Base-by-base conservation (phyloP, 2,329 filamentous ascomycete genomes). In the Nakataea oryzae region DNA sequence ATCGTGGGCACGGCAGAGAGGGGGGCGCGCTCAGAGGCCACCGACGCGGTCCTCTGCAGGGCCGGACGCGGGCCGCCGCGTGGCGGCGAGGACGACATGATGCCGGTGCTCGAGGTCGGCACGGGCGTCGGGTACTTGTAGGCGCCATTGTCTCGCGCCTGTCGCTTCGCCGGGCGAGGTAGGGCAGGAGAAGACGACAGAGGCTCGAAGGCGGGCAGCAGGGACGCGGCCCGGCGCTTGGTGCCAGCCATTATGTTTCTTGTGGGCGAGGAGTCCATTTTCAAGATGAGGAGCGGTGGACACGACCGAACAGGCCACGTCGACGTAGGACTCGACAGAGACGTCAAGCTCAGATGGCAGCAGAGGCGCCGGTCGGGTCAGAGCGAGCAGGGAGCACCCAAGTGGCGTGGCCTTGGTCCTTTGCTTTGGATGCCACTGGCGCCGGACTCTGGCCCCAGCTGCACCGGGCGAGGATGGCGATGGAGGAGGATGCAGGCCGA, bases 71-170 rank as follows among this genome's bases (percentile, higher is more conserved):
- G 72, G 65, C 73, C 76, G 69, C 74, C 76, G 69, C 73, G 81
- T 63, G 89, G 87, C 58, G 93, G 93, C 62, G 93, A 96, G 58
- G 91, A 96, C 50, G 90, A 91, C 67, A 96, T 79, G 69, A 97
- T 91, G 70, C 90, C 91, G 57, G 93, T 96, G 67, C 91, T 96
- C 3, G 95, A 97, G 5, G 93, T 97, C 26, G 93, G 93, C 64
- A 96, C 84, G 1, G 95, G 95, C 3, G 95, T 97, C 55, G 95
- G 95, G 76, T 97, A 97, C 71, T 88, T 91, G 66, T 81, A 80
- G 62, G 79, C 79, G 67, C 76, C 77, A 63, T 76, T 71, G 54
- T 73, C 74, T 14, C 70, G 77, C 63, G 82, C 83, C 70, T 86
- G 88, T 71, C 88, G 85, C 77, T 92, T 93, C 59, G 77, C 72